A percentile compares a stretch with the other conserved stretches of the same genome.
Evolutionary conservation across 2,329 filamentous ascomycete genomes (phyloP).

Genomic region (Aureobasidium namibiae): DNA sequence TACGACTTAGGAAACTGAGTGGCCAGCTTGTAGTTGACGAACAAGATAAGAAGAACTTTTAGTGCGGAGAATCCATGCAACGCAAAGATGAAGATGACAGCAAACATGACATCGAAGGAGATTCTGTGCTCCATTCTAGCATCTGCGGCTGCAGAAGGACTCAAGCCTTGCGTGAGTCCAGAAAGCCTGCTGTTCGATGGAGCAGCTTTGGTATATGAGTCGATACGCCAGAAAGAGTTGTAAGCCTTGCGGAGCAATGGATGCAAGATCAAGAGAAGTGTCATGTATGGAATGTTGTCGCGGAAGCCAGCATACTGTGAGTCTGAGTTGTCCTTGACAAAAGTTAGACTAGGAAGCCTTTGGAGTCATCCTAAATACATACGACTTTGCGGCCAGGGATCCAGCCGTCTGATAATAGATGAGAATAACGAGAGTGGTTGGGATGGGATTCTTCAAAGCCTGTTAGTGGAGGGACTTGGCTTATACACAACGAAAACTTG

Average conservation of each 20-base stretch:
- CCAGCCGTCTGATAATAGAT: slow-evolving; percentile 73
- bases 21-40: slow-evolving; percentile 71
- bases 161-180: slow-evolving; percentile 33
- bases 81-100: slow-evolving; percentile 65
- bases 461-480: background rate
- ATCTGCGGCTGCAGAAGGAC: slow-evolving; percentile 43
- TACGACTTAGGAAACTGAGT: slow-evolving; percentile 61
- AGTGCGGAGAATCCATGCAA: slow-evolving; percentile 78
- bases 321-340: slow-evolving; percentile 72
- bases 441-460: slow-evolving; percentile 61
- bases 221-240: slow-evolving; percentile 44
- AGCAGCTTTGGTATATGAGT: slow-evolving; percentile 37
- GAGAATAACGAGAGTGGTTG: slow-evolving; percentile 66
- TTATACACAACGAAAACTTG: slow-evolving; percentile 35
- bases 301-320: slow-evolving; percentile 80
- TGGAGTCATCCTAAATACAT: slow-evolving; percentile 21
- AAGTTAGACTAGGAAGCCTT: background rate
- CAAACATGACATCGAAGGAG: slow-evolving; percentile 77
- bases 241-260: slow-evolving; percentile 68
- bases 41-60: slow-evolving; percentile 76
- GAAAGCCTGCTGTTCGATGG: slow-evolving; percentile 24
- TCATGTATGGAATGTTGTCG: slow-evolving; percentile 74
- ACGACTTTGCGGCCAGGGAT: slow-evolving; percentile 85
- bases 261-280: slow-evolving; percentile 65
- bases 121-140: slow-evolving; percentile 55